Base-by-base conservation (phyloP, 2,329 filamentous ascomycete species). In the Exophiala viscosa region DNA sequence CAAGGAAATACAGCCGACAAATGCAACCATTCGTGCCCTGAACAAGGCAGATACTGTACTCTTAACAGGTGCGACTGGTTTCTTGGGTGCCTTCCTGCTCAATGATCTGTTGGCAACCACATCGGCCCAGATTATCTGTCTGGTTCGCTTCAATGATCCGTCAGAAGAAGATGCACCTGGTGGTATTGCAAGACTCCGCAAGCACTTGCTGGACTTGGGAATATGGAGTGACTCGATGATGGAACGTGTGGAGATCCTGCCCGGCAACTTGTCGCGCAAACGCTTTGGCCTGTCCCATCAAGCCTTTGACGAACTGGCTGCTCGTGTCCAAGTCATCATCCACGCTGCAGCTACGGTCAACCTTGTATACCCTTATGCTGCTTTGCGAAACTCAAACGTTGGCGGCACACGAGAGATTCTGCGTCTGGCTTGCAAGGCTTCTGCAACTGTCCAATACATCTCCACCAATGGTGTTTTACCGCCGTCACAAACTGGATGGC, bases 381-480 rank as follows among this genome's bases (percentile, higher is more conserved):
- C 87, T 0, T 73, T 92, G 60, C 80, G 87, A 48, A 81, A 79
- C 45, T 81, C 87, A 52, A 92, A 92, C 60, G 85, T 92, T 2
- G 82, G 82, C n/a, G 88, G 88, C n/a, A 90, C 87, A 0, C 75
- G 81, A 38, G 87, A 91, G 65, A 80, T 91, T 35, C 69, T 92
- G 46, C 84, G 87, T 39, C 74, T 92, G 20, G 87, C 87, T 0
- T 78, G 80, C 52, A 76, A 79, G 34, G 79, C 77, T 18, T 84
- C 84, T 10, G 86, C 86, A 1, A 90, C 87, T 0, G 77, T 91
- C 1, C 86, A 91, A 62, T 87, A 91, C 56, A 75, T 91, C 1
- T 91, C 87, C 0, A 91, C 87, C 0, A 91, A 91, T 60, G 88
- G 88, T 45, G 87, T 92, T 1, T 70, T 92, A 33, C 87, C 87